Evolutionary conservation across 2,329 filamentous ascomycete species (phyloP), one percentile per base, ranked within the genome.

Genomic region (Fusarium secorum): DNA sequence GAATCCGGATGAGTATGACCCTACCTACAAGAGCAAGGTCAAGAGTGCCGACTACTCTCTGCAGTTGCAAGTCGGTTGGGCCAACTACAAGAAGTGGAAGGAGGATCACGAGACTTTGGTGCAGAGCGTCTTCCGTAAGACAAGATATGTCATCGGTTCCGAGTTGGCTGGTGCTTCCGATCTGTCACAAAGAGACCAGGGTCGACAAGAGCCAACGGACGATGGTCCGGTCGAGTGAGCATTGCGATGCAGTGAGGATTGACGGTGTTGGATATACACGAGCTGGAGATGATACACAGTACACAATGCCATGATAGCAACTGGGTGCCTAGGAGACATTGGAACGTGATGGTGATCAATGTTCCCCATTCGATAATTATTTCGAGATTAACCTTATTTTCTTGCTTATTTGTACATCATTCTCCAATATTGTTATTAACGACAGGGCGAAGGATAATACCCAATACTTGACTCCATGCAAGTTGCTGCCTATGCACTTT

Each of bases 31-130:
- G n/a, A 60, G 48, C 48, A 42, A 42, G 8, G 49, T 33, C 9
- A 60, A 60, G 22, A 42, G 48, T 5, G 56, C 56, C 10, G 48
- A 60, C 11, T 60, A 55, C 24, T 60, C 56, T 5, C 36, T 60
- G 0, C 36, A 54, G 24, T 22, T 60, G 8, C 48, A 60, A 5
- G 48, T 54, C 22, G 36, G 36, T 4, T 55, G 56, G 56, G 56
- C 56, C 1, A 35, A 35, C 18, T 60, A 55, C 30, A 54, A 60
- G 28, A 55, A 55, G 38, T 55, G 52, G 52, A 55, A 46, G 28
- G 52, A 55, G 18, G 52, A 46, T 10, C 28, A 55, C 2, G 36
- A 44, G n/a, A 45, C 36, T 13, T 11, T 32, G 28, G 6, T 46
- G 18, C 52, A 55, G 28, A 55, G 36, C 7, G 4, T 45, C 17